These are phyloP conservation scores for Pseudogymnoascus sp. DNA, from an alignment of 2,329 filamentous ascomycete species.

Conservation along the genomic window DNA sequence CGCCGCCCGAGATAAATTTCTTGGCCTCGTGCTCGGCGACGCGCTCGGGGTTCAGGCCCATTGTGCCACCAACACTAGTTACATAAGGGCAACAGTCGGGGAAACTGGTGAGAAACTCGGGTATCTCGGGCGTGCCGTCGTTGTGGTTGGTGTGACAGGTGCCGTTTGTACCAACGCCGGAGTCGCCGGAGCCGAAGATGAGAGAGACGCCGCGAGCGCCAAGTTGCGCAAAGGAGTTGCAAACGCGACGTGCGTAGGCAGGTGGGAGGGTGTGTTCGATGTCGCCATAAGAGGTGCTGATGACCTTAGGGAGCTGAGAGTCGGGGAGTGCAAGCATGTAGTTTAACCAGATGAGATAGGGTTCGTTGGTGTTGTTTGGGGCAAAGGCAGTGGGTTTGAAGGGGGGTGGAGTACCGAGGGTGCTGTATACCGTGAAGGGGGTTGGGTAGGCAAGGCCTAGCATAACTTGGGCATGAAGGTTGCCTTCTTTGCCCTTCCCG, in stretches of 20 bases:
- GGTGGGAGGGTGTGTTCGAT: slow-evolving; percentile 47
- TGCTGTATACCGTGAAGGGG: slow-evolving; percentile 45
- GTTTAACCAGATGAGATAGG: slow-evolving; percentile 47
- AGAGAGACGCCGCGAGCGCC: slow-evolving; percentile 45
- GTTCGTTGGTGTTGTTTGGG: slow-evolving; percentile 40
- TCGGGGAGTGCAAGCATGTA: slow-evolving; percentile 42
- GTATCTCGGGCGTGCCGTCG: slow-evolving; percentile 30
- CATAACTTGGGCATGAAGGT: slow-evolving; percentile 49
- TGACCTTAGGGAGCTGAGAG: slow-evolving; percentile 43
- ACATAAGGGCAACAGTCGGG: slow-evolving; percentile 31
- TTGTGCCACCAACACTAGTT: slow-evolving; percentile 28
- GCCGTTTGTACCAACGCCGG: slow-evolving; percentile 43
- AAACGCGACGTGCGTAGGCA: slow-evolving; percentile 45
- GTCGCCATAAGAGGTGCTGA: slow-evolving; percentile 51
- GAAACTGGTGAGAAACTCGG: slow-evolving; percentile 32
- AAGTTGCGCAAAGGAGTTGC: slow-evolving; percentile 45
- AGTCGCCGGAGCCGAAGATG: slow-evolving; percentile 51
- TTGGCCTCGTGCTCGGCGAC: slow-evolving; percentile 16
- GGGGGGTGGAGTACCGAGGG: slow-evolving; percentile 43
- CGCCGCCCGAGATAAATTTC: slow-evolving; percentile 23
- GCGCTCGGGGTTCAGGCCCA: slow-evolving; percentile 23
- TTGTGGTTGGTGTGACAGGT: slow-evolving; percentile 29
- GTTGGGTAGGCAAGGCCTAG: slow-evolving; percentile 46
- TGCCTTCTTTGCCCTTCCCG: slow-evolving; percentile 37
- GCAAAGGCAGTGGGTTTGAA: slow-evolving; percentile 37